Base-by-base conservation (phyloP, 1,284 basidiomycete genomes). In the Chalciporus sp. region DNA sequence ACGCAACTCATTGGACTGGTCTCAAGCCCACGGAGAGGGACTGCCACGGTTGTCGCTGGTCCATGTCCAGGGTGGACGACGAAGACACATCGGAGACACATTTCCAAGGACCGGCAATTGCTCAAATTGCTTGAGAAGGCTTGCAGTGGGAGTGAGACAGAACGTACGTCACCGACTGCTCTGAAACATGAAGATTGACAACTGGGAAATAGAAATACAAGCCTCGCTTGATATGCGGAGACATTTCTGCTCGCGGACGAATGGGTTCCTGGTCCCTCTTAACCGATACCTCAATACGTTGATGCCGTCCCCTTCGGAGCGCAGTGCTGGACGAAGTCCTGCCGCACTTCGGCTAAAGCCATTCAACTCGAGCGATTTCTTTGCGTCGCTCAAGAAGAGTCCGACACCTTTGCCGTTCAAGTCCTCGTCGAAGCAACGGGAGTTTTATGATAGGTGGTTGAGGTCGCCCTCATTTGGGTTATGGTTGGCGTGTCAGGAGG, bases 221-320 rank as follows among this genome's bases (percentile, higher is more conserved):
- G 83, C 81, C 7, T 90, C 86, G 4, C 80, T 86, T 8, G 80
- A 84, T 52, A 78, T 98, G 28, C 84, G 93, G 20, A 81, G 85
- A 41, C 94, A 98, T 69, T 95, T 98, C 72, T 86, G 88, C 52
- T 85, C 91, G 46, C 81, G 96, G 23, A 95, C 96, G 0, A 92
- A 90, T 27, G 86, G 89, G 39, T 81, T 98, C 55, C 83, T 98
- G n/a, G 86, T 93, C 1, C 96, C 96, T 0, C 79, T 99, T 3
- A 90, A 95, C 63, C 86, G 95, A 57, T 98, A 98, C 76, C 86
- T 98, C 46, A 91, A 94, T 58, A 92, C 90, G 0, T 82, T 95
- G 51, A 91, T 95, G 63, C 93, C 93, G 26, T 78, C 83, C 14
- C 85, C 84, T 2, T 67, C 74, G 2, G 82, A 84, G 59, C 71